phyloP scores from a whole-genome alignment of 169 alveolate species.

The Plasmodium reichenowi region DNA sequence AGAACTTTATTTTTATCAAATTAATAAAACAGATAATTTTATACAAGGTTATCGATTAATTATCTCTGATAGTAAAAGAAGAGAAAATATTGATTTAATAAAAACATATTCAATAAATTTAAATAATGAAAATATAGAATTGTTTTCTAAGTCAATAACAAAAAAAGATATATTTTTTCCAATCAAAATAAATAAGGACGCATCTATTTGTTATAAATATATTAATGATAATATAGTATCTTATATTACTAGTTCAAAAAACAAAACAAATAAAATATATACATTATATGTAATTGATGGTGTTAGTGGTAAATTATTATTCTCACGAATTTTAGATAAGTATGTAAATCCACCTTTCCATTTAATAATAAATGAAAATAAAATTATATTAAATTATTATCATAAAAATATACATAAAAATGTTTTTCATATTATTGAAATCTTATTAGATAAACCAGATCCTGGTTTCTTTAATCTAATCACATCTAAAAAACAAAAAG shows the following conservation, averaged over 20 bases:
- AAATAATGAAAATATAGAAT: constrained; percentile 30
- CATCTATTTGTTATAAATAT: constrained; percentile 73
- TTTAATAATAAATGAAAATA: constrained; percentile 64
- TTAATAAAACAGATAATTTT: constrained; percentile 13
- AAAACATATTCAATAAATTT: constrained; percentile 51
- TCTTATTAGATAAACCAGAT: constrained; percentile 60
- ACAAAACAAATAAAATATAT: constrained; percentile 7
- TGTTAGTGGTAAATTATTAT: constrained; percentile 40
- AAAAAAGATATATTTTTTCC: constrained; percentile 69
- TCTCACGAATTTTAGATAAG: constrained; percentile 49
- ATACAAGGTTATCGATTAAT: constrained; percentile 51
- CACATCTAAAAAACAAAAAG: constrained; percentile 59
- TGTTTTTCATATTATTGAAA: constrained; percentile 39
- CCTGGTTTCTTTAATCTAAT: constrained; percentile 67
- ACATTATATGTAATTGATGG: constrained; percentile 66
- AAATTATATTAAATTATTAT: constrained; percentile 31
- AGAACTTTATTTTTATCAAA: constrained; percentile 46
- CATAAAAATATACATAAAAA: constrained; percentile 49
- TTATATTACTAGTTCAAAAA: constrained; percentile 24
- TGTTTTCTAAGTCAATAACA: constrained; percentile 52
- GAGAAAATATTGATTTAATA: constrained; percentile 10
- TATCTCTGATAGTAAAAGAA: neutral
- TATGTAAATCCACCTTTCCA: constrained; percentile 59
- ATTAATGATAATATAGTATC: constrained; percentile 67
- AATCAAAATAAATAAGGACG: constrained; percentile 70